A percentile compares a stretch with the other conserved stretches of the same genome.
Evolutionary conservation across 148 eudicot genomes (phyloP).

Genomic region (Rhododendron williamsianum): DNA sequence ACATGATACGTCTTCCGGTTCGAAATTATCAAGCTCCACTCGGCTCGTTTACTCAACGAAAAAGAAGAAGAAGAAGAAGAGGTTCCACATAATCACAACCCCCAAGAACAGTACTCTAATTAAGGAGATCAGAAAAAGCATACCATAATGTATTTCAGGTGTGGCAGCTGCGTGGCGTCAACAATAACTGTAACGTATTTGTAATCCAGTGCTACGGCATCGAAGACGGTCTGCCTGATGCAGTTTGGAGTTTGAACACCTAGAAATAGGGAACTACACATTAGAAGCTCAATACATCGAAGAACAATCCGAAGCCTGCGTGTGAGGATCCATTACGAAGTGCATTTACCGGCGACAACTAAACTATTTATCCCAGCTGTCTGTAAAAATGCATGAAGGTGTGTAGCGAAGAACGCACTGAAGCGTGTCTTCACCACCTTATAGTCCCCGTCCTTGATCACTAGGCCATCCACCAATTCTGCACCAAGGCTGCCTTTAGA

Average conservation of each 20-base stretch:
- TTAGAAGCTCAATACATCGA: neutral
- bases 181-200: conserved; percentile 72
- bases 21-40: no score
- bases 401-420: conserved; percentile 87
- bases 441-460: conserved; percentile 60
- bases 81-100: no score
- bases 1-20: neutral
- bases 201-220: conserved; percentile 90
- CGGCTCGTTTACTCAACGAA: no score
- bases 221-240: conserved; percentile 90
- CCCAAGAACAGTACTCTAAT: neutral
- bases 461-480: conserved; percentile 79
- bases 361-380: conserved; percentile 57
- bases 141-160: conserved; percentile 75
- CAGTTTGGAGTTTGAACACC: conserved; percentile 99
- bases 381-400: conserved; percentile 64
- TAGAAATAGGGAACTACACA: conserved; percentile 8
- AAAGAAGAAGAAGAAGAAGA: no score
- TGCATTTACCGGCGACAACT: conserved; percentile 57
- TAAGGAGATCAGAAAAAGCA: neutral
- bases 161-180: conserved; percentile 95
- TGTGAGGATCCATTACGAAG: neutral
- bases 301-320: neutral
- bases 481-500: conserved; percentile 68
- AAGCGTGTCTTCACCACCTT: conserved; percentile 87